These are phyloP conservation scores for Trichomonascus vanleenenianus DNA, from an alignment of 805 yeast species.

Conservation along the genomic window DNA sequence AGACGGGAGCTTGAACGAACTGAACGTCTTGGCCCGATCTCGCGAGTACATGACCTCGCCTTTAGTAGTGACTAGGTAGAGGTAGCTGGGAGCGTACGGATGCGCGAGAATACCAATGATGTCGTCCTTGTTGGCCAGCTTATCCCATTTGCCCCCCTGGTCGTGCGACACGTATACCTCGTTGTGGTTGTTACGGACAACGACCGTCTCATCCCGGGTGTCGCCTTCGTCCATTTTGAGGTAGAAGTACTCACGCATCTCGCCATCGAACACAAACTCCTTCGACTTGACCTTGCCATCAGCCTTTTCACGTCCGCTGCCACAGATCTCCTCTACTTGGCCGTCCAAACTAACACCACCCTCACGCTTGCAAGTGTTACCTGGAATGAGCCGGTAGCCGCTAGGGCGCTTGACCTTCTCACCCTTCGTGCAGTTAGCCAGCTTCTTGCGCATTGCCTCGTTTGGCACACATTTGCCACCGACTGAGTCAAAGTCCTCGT, in stretches of 20 bases:
- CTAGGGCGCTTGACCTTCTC: conserved; percentile 27
- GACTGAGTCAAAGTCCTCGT: conserved; percentile 38
- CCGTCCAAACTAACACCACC: conserved; percentile 22
- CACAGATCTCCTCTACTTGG: conserved; percentile 26
- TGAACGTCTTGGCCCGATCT: conserved; percentile 61
- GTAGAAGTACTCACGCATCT: conserved; percentile 49
- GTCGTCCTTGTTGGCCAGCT: conserved; percentile 32
- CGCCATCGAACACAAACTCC: conserved; percentile 42
- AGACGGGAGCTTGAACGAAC: conserved; percentile 42
- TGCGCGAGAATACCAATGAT: conserved; percentile 56
- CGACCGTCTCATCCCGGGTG: conserved; percentile 48
- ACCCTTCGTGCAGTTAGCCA: conserved; percentile 24
- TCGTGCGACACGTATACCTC: conserved; percentile 60
- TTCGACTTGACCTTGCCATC: conserved; percentile 33
- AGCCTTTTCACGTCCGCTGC: conserved; percentile 28
- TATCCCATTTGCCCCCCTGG: conserved; percentile 48
- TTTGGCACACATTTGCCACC: conserved; percentile 44
- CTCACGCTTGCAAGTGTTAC: conserved; percentile 36
- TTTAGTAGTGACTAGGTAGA: conserved; percentile 44
- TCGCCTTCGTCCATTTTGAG: conserved; percentile 41
- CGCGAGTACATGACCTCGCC: conserved; percentile 48
- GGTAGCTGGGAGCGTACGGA: conserved; percentile 47
- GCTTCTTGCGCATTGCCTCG: conserved; percentile 22
- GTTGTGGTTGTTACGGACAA: conserved; percentile 48
- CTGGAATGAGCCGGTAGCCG: conserved; percentile 38